These are phyloP conservation scores for Phyllosticta citriasiana DNA, from an alignment of 2,329 filamentous ascomycete genomes.

Conservation along the genomic window DNA sequence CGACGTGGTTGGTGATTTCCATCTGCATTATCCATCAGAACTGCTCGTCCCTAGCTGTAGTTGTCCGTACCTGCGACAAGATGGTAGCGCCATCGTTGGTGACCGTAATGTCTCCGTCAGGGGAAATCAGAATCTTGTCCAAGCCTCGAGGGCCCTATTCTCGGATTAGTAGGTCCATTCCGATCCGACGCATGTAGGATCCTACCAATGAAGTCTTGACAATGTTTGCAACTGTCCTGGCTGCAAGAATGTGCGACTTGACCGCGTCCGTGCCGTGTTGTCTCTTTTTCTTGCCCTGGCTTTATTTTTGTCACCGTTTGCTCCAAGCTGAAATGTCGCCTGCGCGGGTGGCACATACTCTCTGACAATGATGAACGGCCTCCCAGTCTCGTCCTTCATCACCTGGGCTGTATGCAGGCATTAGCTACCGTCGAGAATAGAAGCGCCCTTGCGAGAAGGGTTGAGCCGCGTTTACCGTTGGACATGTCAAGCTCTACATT, in stretches of 20 bases:
- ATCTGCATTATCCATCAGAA: conserved; percentile 47
- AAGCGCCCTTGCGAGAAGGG: background rate
- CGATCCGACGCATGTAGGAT: background rate
- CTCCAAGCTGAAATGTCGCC: conserved; percentile 11
- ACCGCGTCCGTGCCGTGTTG: conserved; percentile 94
- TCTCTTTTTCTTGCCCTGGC: conserved; percentile 95
- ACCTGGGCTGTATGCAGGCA: conserved; percentile 47
- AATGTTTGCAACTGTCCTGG: conserved; percentile 90
- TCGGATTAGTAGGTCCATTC: conserved; percentile 11
- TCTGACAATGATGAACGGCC: conserved; percentile 96
- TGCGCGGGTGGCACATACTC: conserved; percentile 54
- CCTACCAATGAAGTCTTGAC: conserved; percentile 84
- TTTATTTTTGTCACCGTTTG: conserved; percentile 32
- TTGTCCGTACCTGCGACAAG: conserved; percentile 53
- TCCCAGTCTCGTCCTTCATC: conserved; percentile 94
- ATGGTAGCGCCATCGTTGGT: conserved; percentile 99
- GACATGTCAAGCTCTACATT: conserved; percentile 67
- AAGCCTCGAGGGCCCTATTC: conserved; percentile 74
- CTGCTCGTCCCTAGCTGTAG: background rate
- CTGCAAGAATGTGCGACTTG: conserved; percentile 95
- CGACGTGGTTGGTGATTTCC: conserved; percentile 98
- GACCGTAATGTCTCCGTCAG: conserved; percentile 97
- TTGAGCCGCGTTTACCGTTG: conserved; percentile 53
- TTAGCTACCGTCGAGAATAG: conserved; percentile 5
- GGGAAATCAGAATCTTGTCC: conserved; percentile 98